Conservation (phyloP, 2,329 filamentous ascomycete species). For the Clarireedia sp. region DNA sequence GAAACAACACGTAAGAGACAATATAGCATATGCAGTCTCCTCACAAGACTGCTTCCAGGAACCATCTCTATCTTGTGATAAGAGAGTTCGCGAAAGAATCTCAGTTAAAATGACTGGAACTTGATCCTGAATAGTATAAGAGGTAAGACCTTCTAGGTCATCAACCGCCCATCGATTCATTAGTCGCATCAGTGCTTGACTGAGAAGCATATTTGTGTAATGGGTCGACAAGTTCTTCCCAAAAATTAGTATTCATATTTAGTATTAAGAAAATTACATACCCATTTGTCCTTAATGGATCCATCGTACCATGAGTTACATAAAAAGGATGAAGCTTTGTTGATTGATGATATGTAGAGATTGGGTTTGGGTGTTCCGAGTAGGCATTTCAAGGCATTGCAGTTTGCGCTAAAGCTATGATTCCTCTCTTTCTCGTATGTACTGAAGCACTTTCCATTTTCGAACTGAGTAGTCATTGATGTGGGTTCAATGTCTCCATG, state of each 20-base stretch:
- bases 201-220: background rate
- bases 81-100: background rate
- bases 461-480: background rate
- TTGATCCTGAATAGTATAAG: conserved; percentile 17
- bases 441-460: background rate
- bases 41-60: background rate
- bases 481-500: background rate
- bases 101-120: conserved; percentile 8
- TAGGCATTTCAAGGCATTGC: background rate
- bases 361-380: background rate
- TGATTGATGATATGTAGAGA: background rate
- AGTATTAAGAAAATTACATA: background rate
- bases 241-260: background rate
- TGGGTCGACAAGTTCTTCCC: background rate
- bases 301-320: background rate
- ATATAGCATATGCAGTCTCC: background rate
- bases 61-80: background rate
- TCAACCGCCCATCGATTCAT: background rate
- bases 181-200: background rate
- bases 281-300: background rate
- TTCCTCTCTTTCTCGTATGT: conserved; percentile 3
- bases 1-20: background rate
- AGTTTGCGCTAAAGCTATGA: conserved; percentile 1
- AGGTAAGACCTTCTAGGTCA: background rate
- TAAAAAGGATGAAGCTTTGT: background rate